Evolutionary conservation across 164 flowering plant species (phyloP).

Genomic region (Protea cynaroides): DNA sequence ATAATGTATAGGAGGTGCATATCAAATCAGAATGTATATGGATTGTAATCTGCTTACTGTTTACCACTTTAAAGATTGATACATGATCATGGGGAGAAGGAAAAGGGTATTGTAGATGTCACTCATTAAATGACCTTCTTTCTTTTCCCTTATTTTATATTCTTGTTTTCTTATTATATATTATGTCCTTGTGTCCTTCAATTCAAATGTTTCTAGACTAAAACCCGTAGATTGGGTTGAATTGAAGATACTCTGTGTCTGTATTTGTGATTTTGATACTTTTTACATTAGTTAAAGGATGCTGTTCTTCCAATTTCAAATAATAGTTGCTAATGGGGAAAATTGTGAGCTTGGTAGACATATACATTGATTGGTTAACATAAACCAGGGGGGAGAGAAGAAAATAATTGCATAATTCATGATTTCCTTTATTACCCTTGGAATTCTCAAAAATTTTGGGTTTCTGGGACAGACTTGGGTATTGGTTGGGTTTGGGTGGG

Average conservation of each 20-base stretch:
- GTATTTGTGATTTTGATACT: background rate
- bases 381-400: too few species aligned
- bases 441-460: constrained; percentile 19
- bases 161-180: constrained; percentile 5
- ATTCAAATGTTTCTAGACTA: background rate
- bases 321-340: too few species aligned
- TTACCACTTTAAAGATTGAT: constrained; percentile 32
- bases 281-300: too few species aligned
- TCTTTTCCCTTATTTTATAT: constrained; percentile 10
- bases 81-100: constrained; percentile 19
- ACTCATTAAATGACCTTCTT: constrained; percentile 22
- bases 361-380: too few species aligned
- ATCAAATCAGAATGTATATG: constrained; percentile 5
- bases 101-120: constrained; percentile 33
- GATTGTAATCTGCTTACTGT: constrained; percentile 6
- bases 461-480: too few species aligned
- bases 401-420: too few species aligned
- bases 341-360: background rate
- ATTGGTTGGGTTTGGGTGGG: too few species aligned
- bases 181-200: background rate
- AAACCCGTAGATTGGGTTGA: background rate
- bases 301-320: background rate
- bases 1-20: too few species aligned
- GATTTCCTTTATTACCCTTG: too few species aligned
- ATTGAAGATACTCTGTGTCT: background rate